These are phyloP conservation scores for Anacardium occidentale DNA, from an alignment of 345 rosid genomes.

Conservation along the genomic window DNA sequence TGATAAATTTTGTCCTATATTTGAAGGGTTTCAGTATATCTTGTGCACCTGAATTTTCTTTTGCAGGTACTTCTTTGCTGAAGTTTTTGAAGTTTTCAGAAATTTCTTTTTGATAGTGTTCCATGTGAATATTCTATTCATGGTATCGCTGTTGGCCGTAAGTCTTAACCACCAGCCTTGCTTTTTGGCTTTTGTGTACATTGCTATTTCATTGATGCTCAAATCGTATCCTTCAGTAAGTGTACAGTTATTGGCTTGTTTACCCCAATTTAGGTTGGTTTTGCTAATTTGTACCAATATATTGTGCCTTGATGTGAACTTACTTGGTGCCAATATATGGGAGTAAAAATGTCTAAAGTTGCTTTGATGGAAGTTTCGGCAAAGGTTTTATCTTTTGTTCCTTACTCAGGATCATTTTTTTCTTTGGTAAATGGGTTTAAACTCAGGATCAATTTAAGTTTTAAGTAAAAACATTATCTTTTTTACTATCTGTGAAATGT, in stretches of 20 bases:
- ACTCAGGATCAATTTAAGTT: background rate
- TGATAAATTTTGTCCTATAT: slow-evolving; percentile 2
- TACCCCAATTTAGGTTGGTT: background rate
- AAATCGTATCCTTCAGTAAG: slow-evolving; percentile 96
- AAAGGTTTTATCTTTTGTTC: background rate
- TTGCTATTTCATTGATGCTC: slow-evolving; percentile 77
- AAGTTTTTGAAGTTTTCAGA: slow-evolving; percentile 88
- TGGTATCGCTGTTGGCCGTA: slow-evolving; percentile 84
- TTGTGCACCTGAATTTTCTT: slow-evolving; percentile 16
- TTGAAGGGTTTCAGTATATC: slow-evolving; percentile 1
- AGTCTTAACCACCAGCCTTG: slow-evolving; percentile 84
- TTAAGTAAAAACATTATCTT: background rate
- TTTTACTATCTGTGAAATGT: background rate
- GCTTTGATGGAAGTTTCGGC: background rate
- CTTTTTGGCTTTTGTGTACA: slow-evolving; percentile 82
- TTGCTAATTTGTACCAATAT: background rate
- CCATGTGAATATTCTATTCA: slow-evolving; percentile 72
- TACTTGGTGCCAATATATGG: background rate
- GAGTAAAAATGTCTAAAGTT: background rate
- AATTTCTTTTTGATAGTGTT: slow-evolving; percentile 87
- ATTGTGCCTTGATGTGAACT: background rate
- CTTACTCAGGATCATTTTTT: background rate
- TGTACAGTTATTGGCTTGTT: slow-evolving; percentile 6
- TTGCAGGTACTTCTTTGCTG: slow-evolving; percentile 96
- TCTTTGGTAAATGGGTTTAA: too few relatives aligned